A percentile compares a stretch with the other conserved stretches of the same genome.
These are phyloP conservation scores for Fonsecaea multimorphosa DNA, from an alignment of 2,329 filamentous ascomycete species.

Conservation along the genomic window DNA sequence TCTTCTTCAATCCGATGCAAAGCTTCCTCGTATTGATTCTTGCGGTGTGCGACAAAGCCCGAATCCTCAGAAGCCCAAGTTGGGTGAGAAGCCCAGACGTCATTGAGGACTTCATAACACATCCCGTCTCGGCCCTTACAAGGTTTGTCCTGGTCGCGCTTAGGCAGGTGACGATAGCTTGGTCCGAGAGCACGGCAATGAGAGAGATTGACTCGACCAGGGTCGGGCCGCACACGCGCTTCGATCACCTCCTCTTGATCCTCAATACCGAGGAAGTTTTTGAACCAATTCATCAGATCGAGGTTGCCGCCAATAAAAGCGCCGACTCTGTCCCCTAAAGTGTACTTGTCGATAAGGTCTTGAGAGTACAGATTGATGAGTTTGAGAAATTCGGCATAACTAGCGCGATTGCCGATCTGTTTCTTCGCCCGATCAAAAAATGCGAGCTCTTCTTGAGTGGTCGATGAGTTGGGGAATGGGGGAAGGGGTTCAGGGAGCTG, in stretches of 20 bases:
- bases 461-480: slow-evolving; percentile 73
- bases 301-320: slow-evolving; percentile 86
- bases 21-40: slow-evolving; percentile 93
- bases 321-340: slow-evolving; percentile 80
- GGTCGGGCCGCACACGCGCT: slow-evolving; percentile 75
- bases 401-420: slow-evolving; percentile 87
- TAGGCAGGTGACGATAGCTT: slow-evolving; percentile 90
- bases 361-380: slow-evolving; percentile 94
- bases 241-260: slow-evolving; percentile 78
- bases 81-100: slow-evolving; percentile 97
- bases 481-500: slow-evolving; percentile 85
- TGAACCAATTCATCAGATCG: slow-evolving; percentile 90
- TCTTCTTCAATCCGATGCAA: slow-evolving; percentile 97
- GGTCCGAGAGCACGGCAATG: slow-evolving; percentile 96
- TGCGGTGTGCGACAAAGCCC: slow-evolving; percentile 95
- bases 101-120: slow-evolving; percentile 90
- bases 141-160: slow-evolving; percentile 84
- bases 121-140: slow-evolving; percentile 95
- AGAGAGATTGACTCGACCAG: slow-evolving; percentile 85
- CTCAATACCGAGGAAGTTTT: slow-evolving; percentile 78
- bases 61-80: slow-evolving; percentile 99
- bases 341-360: slow-evolving; percentile 84
- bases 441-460: slow-evolving; percentile 80
- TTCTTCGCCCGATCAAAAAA: slow-evolving; percentile 99
- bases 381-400: slow-evolving; percentile 95